A percentile compares a stretch with the other conserved stretches of the same genome.
These are phyloP conservation scores for Pistacia integerrima DNA, from an alignment of 345 rosid species.

Conservation along the genomic window DNA sequence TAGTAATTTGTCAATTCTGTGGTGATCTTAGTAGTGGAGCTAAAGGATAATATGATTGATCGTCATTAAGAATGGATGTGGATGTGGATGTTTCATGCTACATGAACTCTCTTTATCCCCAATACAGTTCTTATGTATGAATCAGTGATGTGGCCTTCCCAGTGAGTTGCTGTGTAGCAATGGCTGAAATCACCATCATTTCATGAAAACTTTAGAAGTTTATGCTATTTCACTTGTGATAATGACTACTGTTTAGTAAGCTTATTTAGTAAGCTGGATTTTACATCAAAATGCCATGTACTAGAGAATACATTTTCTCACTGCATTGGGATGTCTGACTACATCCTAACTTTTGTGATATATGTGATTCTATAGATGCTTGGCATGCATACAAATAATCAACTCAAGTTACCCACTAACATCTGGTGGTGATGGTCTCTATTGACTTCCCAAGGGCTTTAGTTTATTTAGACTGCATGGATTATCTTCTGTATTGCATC, in stretches of 20 bases:
- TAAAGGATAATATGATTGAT: neutral
- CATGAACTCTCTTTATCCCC: neutral
- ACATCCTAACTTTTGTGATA: neutral
- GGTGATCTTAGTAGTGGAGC: neutral
- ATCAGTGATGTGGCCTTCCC: neutral
- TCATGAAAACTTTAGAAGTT: neutral
- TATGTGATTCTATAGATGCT: neutral
- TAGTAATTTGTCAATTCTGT: neutral
- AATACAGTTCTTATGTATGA: neutral
- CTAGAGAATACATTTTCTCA: neutral
- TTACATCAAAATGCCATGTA: neutral
- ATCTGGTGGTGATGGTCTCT: neutral
- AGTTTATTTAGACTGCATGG: too few relatives aligned
- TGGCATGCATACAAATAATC: neutral
- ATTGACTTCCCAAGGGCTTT: neutral
- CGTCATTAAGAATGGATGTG: neutral
- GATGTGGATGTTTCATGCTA: neutral
- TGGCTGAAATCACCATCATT: neutral
- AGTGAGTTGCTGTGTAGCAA: neutral
- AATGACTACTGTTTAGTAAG: neutral
- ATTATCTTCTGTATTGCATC: too few relatives aligned
- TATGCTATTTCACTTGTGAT: neutral
- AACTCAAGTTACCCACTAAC: neutral
- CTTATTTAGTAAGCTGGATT: neutral
- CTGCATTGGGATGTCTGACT: neutral